Conservation (phyloP, 768 basidiomycete species). For the Mycena maculata region DNA sequence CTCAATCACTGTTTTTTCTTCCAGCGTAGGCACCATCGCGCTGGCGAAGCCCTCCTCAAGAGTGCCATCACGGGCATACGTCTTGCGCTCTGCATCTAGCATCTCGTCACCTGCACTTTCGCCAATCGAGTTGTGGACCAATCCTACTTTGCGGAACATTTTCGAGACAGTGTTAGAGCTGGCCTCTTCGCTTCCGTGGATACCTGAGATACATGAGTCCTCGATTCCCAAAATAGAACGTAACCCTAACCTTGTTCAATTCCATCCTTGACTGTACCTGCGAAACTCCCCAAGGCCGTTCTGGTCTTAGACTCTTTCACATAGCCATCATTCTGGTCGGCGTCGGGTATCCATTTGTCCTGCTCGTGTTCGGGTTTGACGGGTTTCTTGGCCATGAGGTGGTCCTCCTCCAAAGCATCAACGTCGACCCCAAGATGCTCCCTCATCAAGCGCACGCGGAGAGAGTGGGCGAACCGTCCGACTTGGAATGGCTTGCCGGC, state of each 20-base stretch:
- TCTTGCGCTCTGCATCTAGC: slow-evolving; percentile 63
- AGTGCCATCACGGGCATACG: slow-evolving; percentile 62
- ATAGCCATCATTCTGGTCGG: slow-evolving; percentile 67
- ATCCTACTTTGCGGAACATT: slow-evolving; percentile 55
- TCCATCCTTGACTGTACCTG: slow-evolving; percentile 52
- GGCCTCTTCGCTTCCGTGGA: slow-evolving; percentile 53
- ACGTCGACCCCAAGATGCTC: slow-evolving; percentile 98
- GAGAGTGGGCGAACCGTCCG: slow-evolving; percentile 94
- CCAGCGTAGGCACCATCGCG: slow-evolving; percentile 73
- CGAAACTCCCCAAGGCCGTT: slow-evolving; percentile 46
- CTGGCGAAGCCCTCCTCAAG: slow-evolving; percentile 68
- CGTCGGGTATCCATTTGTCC: slow-evolving; percentile 79
- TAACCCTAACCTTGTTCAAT: slow-evolving; percentile 61
- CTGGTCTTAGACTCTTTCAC: slow-evolving; percentile 52
- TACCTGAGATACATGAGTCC: slow-evolving; percentile 43
- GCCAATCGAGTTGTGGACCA: slow-evolving; percentile 53
- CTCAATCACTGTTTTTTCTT: slow-evolving; percentile 73
- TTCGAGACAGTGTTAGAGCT: slow-evolving; percentile 49
- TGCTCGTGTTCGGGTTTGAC: slow-evolving; percentile 62
- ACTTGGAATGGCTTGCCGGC: slow-evolving; percentile 95
- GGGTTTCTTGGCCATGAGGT: slow-evolving; percentile 67
- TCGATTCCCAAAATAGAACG: slow-evolving; percentile 12
- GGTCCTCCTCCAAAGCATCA: slow-evolving; percentile 85
- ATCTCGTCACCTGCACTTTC: slow-evolving; percentile 55
- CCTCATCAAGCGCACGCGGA: slow-evolving; percentile 94